Evolutionary conservation across 176 grass and related monocot genomes (phyloP).

Genomic region (Carex myosuroides): DNA sequence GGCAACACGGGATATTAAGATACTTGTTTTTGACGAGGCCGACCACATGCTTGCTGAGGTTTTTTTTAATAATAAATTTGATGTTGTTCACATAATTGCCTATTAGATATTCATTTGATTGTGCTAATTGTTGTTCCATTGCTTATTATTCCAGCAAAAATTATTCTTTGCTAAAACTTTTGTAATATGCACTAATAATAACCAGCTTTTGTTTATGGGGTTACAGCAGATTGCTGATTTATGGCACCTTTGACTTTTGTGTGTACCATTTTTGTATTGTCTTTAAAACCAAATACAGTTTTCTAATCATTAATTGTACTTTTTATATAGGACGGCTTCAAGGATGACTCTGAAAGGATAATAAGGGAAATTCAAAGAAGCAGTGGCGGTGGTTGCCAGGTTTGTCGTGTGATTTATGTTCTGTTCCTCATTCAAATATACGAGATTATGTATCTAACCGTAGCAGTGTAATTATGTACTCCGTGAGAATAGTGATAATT

Average conservation of each 20-base stretch:
- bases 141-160: neutral
- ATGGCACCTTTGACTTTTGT: neutral
- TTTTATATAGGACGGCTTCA: slow-evolving; percentile 76
- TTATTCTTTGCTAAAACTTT: neutral
- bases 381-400: slow-evolving; percentile 65
- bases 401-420: slow-evolving; percentile 13
- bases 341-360: slow-evolving; percentile 80
- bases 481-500: neutral
- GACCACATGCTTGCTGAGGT: slow-evolving; percentile 85
- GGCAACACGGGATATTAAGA: slow-evolving; percentile 50
- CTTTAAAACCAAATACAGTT: neutral
- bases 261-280: neutral
- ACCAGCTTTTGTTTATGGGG: neutral
- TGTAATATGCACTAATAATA: too few species aligned
- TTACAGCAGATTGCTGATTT: neutral
- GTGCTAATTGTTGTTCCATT: neutral
- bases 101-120: neutral
- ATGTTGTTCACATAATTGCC: neutral
- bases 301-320: neutral
- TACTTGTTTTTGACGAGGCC: slow-evolving; percentile 87
- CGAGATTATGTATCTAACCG: neutral
- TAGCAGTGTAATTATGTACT: neutral
- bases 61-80: neutral
- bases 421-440: neutral
- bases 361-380: slow-evolving; percentile 76